Conservation (phyloP, 495 filamentous ascomycete species). For the Parmelia sp. region DNA sequence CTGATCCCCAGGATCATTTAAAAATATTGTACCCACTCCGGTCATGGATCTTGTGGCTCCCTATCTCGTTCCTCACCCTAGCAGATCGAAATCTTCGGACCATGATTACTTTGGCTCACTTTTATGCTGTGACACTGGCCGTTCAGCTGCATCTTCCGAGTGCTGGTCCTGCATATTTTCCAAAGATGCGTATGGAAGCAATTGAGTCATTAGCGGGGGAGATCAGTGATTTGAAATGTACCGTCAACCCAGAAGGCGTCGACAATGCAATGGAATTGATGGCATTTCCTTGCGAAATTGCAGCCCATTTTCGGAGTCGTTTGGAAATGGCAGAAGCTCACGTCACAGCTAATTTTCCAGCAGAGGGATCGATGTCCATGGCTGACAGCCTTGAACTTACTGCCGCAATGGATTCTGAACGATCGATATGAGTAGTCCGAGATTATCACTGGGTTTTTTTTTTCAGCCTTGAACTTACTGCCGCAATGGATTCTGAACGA, state of each 20-base stretch:
- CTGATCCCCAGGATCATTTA: not conserved
- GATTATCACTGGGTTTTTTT: not conserved
- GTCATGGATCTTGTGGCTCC: not conserved
- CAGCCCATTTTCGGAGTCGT: not conserved
- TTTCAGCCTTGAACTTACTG: not conserved
- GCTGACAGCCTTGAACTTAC: not conserved
- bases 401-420: not conserved
- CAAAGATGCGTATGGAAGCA: not conserved
- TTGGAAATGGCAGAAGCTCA: not conserved
- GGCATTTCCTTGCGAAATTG: not conserved
- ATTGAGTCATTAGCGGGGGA: not conserved
- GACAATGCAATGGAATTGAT: not conserved
- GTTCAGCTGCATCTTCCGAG: not conserved
- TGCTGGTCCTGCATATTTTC: not conserved
- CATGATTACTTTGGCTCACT: not conserved
- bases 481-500: not conserved
- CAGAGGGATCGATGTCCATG: not conserved
- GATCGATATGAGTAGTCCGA: not conserved
- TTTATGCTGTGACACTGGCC: conserved; percentile 1
- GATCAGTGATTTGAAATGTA: not conserved
- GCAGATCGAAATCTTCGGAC: not conserved
- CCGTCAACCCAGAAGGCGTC: not conserved
- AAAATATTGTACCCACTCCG: not conserved
- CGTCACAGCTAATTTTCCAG: not conserved
- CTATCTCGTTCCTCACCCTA: not conserved